Evolutionary conservation across 1,284 basidiomycete species (phyloP).

Genomic region (Sanghuangporus weigelae): DNA sequence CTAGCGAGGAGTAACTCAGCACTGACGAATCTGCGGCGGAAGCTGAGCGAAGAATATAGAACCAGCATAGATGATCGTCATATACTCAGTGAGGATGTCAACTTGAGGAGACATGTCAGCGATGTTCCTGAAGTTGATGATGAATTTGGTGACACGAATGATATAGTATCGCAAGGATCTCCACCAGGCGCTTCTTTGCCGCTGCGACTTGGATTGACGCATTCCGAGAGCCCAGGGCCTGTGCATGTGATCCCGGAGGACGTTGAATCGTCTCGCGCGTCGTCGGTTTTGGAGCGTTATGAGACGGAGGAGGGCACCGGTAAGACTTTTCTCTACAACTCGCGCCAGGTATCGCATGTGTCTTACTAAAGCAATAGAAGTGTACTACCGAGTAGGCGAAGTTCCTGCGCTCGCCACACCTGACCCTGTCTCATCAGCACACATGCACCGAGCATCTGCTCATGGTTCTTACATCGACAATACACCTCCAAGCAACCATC

Average conservation of each 20-base stretch:
- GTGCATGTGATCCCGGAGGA: slow-evolving; percentile 54
- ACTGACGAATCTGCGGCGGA: slow-evolving; percentile 54
- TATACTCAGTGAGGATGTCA: slow-evolving; percentile 28
- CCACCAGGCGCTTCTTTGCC: slow-evolving; percentile 22
- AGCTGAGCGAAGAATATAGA: slow-evolving; percentile 48
- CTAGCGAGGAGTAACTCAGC: slow-evolving; percentile 29
- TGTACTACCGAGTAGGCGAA: slow-evolving; percentile 41
- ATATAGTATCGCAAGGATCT: slow-evolving; percentile 9
- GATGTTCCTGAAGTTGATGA: slow-evolving; percentile 21
- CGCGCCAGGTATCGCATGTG: not conserved
- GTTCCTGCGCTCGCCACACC: slow-evolving; percentile 52
- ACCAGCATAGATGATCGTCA: slow-evolving; percentile 28
- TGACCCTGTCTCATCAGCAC: slow-evolving; percentile 29
- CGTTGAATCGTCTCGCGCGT: slow-evolving; percentile 50
- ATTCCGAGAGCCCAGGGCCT: slow-evolving; percentile 23
- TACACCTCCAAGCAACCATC: slow-evolving; percentile 15
- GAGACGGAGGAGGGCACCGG: slow-evolving; percentile 40
- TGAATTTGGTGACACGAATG: slow-evolving; percentile 17
- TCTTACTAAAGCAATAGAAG: slow-evolving; percentile 28
- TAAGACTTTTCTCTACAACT: not conserved
- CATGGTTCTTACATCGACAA: slow-evolving; percentile 27
- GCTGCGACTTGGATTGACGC: slow-evolving; percentile 30
- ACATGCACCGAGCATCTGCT: slow-evolving; percentile 38
- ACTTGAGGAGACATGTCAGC: slow-evolving; percentile 24
- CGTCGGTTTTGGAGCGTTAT: slow-evolving; percentile 42